phyloP scores from a whole-genome alignment of 2,329 filamentous ascomycete genomes.

The Stachybotrys chartarum region DNA sequence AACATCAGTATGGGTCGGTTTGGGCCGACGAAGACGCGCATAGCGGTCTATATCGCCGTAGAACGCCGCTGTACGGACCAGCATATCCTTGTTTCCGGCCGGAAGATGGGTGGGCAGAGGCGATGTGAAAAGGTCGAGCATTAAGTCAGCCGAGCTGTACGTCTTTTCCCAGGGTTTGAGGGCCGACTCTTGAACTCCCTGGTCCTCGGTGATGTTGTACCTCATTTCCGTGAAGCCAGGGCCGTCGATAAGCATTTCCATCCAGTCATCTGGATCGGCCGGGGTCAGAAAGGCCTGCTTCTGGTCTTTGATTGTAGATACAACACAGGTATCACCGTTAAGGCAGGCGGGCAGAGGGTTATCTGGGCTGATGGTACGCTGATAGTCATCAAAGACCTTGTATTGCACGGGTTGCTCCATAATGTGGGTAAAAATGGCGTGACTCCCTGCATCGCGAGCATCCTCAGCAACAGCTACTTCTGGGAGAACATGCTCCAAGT shows the following conservation, averaged over 20 bases:
- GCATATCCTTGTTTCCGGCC: constrained; percentile 22
- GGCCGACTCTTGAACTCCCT: constrained; percentile 4
- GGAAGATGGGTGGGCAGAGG: constrained; percentile 29
- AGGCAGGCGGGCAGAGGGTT: constrained; percentile 7
- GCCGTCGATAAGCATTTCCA: background rate
- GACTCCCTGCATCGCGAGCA: constrained; percentile 19
- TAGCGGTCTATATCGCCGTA: no score
- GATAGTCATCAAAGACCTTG: constrained; percentile 28
- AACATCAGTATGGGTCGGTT: no score
- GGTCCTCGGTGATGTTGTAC: constrained; percentile 23
- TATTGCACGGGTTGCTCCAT: constrained; percentile 18
- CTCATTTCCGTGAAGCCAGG: constrained; percentile 1
- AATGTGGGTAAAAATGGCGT: constrained; percentile 21
- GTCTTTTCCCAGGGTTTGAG: constrained; percentile 1
- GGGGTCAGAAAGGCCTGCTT: background rate
- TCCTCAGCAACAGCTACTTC: constrained; percentile 32
- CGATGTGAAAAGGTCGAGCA: constrained; percentile 12
- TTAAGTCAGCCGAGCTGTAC: background rate
- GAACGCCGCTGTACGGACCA: no score
- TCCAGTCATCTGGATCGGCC: constrained; percentile 1
- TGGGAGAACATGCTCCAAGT: constrained; percentile 25
- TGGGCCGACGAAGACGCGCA: no score
- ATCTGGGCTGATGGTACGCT: constrained; percentile 8
- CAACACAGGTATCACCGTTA: constrained; percentile 28
- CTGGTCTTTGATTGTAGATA: background rate